Evolutionary conservation across 768 basidiomycete genomes (phyloP).

Genomic region (Psilocybe cyanescens): DNA sequence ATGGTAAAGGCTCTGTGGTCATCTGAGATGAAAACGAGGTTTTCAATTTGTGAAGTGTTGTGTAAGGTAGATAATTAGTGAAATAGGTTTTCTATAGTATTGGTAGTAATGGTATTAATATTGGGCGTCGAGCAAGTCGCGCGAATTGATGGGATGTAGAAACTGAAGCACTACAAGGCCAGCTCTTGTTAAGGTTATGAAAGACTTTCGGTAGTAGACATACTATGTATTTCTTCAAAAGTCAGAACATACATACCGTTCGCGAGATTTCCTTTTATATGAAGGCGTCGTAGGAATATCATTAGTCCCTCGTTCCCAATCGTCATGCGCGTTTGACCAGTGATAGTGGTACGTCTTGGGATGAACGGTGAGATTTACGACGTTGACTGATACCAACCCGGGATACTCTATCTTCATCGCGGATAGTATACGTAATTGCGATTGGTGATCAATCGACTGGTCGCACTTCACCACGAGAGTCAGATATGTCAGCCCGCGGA

Average conservation of each 20-base stretch:
- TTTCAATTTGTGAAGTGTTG: too few relatives aligned
- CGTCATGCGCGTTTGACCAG: slow-evolving; percentile 14
- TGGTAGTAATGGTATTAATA: too few relatives aligned
- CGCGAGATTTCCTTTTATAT: slow-evolving; percentile 8
- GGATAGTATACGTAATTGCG: neutral
- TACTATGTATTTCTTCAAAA: neutral
- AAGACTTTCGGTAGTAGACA: too few relatives aligned
- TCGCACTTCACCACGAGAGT: slow-evolving; percentile 8
- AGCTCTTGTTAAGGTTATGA: too few relatives aligned
- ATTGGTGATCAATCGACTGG: neutral
- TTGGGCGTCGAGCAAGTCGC: too few relatives aligned
- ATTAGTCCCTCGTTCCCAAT: slow-evolving; percentile 4
- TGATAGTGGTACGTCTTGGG: slow-evolving; percentile 14
- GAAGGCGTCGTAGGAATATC: neutral
- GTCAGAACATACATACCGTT: slow-evolving; percentile 5
- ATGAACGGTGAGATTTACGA: slow-evolving; percentile 2
- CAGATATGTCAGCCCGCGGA: slow-evolving; percentile 3
- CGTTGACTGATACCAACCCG: slow-evolving; percentile 3
- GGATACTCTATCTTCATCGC: slow-evolving; percentile 9
- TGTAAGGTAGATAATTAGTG: too few relatives aligned
- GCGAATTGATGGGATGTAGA: too few relatives aligned
- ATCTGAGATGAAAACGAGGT: too few relatives aligned
- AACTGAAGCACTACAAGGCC: too few relatives aligned
- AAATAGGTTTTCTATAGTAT: too few relatives aligned
- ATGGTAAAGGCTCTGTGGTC: too few relatives aligned